phyloP scores from a whole-genome alignment of 768 basidiomycete genomes.

The Sarcodon aspratus region DNA sequence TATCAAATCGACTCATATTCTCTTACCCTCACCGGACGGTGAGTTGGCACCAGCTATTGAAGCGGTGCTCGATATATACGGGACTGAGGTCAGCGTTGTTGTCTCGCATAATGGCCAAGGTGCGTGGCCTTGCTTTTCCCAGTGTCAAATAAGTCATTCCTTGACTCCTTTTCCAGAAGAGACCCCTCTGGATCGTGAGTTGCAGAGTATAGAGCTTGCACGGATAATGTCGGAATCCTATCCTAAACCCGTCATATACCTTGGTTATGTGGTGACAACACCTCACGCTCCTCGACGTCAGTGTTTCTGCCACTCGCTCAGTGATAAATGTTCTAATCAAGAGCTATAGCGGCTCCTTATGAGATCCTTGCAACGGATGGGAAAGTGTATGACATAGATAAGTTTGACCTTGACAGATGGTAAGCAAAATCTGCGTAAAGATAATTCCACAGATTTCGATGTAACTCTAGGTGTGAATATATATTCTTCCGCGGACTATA shows the following conservation, averaged over 20 bases:
- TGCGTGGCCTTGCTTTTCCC: constrained; percentile 14
- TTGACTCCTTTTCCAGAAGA: constrained; percentile 44
- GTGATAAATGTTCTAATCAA: neutral
- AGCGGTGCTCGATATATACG: constrained; percentile 71
- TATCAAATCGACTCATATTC: constrained; percentile 73
- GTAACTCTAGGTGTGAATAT: constrained; percentile 68
- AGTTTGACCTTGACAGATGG: constrained; percentile 64
- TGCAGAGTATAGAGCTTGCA: constrained; percentile 75
- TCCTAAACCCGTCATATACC: constrained; percentile 65
- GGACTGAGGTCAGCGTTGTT: constrained; percentile 70
- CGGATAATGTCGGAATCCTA: constrained; percentile 63
- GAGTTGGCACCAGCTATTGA: constrained; percentile 88
- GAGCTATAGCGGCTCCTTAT: constrained; percentile 39
- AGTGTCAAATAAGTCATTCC: neutral
- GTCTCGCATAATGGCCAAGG: constrained; percentile 91
- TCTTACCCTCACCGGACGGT: constrained; percentile 76
- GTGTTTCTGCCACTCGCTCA: constrained; percentile 14
- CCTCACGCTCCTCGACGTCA: constrained; percentile 53
- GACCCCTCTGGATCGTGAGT: constrained; percentile 76
- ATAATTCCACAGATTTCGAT: neutral
- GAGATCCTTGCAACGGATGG: constrained; percentile 71
- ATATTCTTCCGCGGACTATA: constrained; percentile 77
- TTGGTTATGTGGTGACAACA: constrained; percentile 72
- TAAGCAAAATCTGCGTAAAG: constrained; percentile 15
- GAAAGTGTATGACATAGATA: constrained; percentile 67